phyloP scores from a whole-genome alignment of 139 green algal species.

The Picochlorum sp. region DNA sequence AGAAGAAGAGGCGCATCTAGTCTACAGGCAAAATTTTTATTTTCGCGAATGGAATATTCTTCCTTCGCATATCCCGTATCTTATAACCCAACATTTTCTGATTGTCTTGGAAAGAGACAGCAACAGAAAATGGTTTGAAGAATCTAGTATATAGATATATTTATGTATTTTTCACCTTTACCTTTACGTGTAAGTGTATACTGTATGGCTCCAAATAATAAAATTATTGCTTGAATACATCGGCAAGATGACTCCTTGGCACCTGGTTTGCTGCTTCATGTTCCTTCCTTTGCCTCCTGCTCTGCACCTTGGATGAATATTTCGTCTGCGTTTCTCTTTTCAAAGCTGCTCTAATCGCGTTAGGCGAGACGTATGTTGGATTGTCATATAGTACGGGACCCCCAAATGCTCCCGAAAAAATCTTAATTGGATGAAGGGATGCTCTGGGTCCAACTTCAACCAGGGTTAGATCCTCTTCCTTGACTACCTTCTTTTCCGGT shows the following conservation, averaged over 20 bases:
- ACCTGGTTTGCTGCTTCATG: slow-evolving; percentile 43
- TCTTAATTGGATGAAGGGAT: slow-evolving; percentile 87
- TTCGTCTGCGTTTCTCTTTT: slow-evolving; percentile 65
- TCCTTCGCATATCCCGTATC: no score
- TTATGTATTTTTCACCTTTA: no score
- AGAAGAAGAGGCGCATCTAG: slow-evolving; percentile 22
- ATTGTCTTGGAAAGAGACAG: no score
- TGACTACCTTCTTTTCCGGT: slow-evolving; percentile 54
- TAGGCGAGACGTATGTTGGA: slow-evolving; percentile 81
- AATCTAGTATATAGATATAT: no score
- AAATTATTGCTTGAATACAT: slow-evolving; percentile 59
- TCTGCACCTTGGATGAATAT: slow-evolving; percentile 69
- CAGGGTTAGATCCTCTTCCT: slow-evolving; percentile 35
- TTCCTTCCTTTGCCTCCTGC: slow-evolving; percentile 43
- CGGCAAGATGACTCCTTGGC: slow-evolving; percentile 36
- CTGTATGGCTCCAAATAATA: no score
- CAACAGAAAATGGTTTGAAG: no score
- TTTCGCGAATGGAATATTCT: no score
- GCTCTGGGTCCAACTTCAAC: slow-evolving; percentile 84
- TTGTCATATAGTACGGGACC: slow-evolving; percentile 88
- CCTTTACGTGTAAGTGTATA: no score
- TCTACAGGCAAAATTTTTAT: no score
- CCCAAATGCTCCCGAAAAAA: slow-evolving; percentile 81
- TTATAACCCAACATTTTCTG: no score
- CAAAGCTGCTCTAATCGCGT: slow-evolving; percentile 55